phyloP scores from a whole-genome alignment of 352 stramenopile genomes.

The Pythium rishiriense region DNA sequence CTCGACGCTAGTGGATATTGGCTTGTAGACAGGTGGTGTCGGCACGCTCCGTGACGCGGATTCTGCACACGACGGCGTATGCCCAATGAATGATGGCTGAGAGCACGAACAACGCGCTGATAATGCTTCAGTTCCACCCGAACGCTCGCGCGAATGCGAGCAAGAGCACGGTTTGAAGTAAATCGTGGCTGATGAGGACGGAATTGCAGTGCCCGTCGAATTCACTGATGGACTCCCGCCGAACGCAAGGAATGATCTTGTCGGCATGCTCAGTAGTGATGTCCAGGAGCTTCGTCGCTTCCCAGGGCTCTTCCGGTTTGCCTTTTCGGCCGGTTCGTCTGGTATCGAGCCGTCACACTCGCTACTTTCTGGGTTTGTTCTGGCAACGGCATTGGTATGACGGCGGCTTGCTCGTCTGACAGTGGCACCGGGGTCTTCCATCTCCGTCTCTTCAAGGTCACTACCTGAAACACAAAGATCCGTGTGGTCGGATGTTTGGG shows the following conservation, averaged over 20 bases:
- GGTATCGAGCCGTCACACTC: background rate
- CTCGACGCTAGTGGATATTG: constrained; percentile 24
- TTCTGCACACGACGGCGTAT: constrained; percentile 1
- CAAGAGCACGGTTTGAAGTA: constrained; percentile 25
- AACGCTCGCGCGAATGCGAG: background rate
- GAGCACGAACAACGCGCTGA: background rate
- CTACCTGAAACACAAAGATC: background rate
- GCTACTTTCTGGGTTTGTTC: background rate
- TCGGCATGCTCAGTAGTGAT: constrained; percentile 6
- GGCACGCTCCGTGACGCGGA: background rate
- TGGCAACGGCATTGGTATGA: background rate
- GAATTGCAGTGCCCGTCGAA: background rate
- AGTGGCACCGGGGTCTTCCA: background rate
- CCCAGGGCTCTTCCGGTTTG: background rate
- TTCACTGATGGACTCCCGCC: constrained; percentile 1
- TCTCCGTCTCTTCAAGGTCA: constrained; percentile 9
- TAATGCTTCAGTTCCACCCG: background rate
- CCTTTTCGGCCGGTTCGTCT: constrained; percentile 1
- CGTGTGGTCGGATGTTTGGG: background rate
- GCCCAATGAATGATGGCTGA: background rate
- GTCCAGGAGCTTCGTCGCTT: constrained; percentile 1
- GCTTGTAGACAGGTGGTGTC: constrained; percentile 6
- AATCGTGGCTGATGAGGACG: constrained; percentile 22
- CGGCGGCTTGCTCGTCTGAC: constrained; percentile 12
- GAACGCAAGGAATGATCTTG: constrained; percentile 20